Evolutionary conservation across 768 basidiomycete species (phyloP).

Genomic region (Podaxis sp.): DNA sequence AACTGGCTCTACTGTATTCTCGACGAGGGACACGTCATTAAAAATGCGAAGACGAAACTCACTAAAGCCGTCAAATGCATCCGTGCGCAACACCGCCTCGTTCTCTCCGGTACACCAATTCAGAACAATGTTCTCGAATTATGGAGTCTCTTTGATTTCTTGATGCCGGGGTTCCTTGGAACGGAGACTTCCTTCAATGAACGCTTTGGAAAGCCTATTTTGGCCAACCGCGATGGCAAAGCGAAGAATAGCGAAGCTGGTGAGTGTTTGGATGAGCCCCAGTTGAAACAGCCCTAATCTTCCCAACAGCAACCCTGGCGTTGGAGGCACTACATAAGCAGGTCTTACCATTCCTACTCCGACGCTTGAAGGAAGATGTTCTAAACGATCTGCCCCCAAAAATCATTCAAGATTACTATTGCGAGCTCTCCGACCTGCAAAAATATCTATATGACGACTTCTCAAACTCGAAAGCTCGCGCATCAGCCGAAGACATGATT

Average conservation of each 20-base stretch:
- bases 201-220: conserved; percentile 92
- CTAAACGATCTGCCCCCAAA: conserved; percentile 95
- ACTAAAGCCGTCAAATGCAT: conserved; percentile 94
- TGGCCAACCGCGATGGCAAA: conserved; percentile 94
- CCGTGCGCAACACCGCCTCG: conserved; percentile 87
- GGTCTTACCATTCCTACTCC: conserved; percentile 95
- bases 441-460: conserved; percentile 95
- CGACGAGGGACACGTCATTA: conserved; percentile 98
- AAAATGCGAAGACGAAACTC: conserved; percentile 97
- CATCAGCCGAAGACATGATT: conserved; percentile 65
- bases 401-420: conserved; percentile 99
- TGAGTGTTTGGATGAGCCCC: conserved; percentile 35
- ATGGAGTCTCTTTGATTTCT: conserved; percentile 98
- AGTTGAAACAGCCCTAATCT: neutral
- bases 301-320: conserved; percentile 76
- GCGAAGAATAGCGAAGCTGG: conserved; percentile 93
- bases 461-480: conserved; percentile 70
- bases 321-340: conserved; percentile 97
- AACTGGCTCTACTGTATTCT: conserved; percentile 96
- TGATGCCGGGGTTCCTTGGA: conserved; percentile 99
- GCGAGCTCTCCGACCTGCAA: conserved; percentile 94
- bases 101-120: conserved; percentile 96
- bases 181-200: conserved; percentile 94
- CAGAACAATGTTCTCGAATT: conserved; percentile 98
- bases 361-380: conserved; percentile 96